Base-by-base conservation (phyloP, 148 eudicot genomes). In the Rhododendron ferrugineum region DNA sequence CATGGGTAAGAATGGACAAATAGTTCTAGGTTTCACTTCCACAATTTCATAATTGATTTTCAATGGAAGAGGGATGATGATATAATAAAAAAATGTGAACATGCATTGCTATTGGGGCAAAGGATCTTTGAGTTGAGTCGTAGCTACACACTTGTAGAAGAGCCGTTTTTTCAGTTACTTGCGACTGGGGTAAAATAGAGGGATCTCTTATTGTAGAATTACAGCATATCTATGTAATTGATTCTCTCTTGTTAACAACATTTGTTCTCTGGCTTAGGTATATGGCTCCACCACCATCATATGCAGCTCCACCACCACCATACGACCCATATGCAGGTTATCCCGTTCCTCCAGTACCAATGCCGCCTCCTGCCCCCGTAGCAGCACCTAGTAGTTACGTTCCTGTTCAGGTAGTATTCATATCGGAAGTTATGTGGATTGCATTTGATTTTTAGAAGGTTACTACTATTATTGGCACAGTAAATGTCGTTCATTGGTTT, bases 311-410 rank as follows among this genome's bases (percentile, higher is more conserved):
- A 13, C 89, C 92, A 82, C 99, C 98, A 46, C 93, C 93, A 40
- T 97, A 97, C 83, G 96, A 95, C 88, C 89, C 98, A 26, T 97
- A 95, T 86, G 96, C 89, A 40, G 96, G 98, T 60, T 97, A 97
- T 92, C 89, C 92, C 78, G 98, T 93, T 87, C 91, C 99, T 87
- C 95, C 96, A 6, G 91, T 93, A 62, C 92, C 93, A 76, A 91
- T 95, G 93, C 93, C 96, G 82, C 89, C 96, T 88, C 92, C 92
- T 79, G 88, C 94, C 52, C 93, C 93, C 68, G 88, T 93, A 46
- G 94, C 94, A 34, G 94, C 99, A 56, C 97, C 98, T 18, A 97
- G 95, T 90, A 95, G 92, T 89, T 97, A 94, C 87, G 93, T 90
- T 18, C 98, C 96, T 23, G 94, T 97, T 78, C 99, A 95, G 93